phyloP scores from a whole-genome alignment of 768 basidiomycete species.

The Rhodotorula paludigena region DNA sequence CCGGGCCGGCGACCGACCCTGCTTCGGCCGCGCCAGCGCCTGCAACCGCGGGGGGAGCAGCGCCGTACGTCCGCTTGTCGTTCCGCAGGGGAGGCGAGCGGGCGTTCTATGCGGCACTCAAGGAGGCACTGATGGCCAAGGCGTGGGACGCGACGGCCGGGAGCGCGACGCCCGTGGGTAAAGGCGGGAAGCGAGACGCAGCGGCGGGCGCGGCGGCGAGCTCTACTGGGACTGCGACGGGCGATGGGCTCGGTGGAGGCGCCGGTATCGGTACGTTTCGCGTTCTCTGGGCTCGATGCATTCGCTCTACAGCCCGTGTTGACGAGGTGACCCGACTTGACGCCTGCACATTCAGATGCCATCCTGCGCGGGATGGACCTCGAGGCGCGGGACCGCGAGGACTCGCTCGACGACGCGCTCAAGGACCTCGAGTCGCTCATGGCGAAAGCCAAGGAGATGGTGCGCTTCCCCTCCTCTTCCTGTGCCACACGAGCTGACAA shows the following conservation, averaged over 20 bases:
- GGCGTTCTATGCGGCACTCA: slow-evolving; percentile 69
- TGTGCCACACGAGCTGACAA: too few relatives aligned
- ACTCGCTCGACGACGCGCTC: slow-evolving; percentile 68
- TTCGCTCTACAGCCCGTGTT: neutral
- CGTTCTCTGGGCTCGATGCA: slow-evolving; percentile 31
- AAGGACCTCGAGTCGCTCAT: slow-evolving; percentile 84
- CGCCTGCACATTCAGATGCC: slow-evolving; percentile 56
- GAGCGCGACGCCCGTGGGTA: neutral
- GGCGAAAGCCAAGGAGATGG: slow-evolving; percentile 89
- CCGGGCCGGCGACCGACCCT: slow-evolving; percentile 59
- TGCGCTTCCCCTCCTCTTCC: neutral
- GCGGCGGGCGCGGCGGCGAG: neutral
- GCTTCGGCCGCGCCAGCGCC: slow-evolving; percentile 44
- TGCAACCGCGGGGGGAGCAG: slow-evolving; percentile 46
- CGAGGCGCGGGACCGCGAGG: slow-evolving; percentile 60
- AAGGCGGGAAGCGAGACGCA: slow-evolving; percentile 10
- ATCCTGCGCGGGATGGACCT: slow-evolving; percentile 72
- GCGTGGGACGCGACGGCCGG: slow-evolving; percentile 57
- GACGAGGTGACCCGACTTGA: neutral
- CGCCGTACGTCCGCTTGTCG: slow-evolving; percentile 66
- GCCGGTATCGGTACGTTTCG: slow-evolving; percentile 6
- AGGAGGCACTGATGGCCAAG: slow-evolving; percentile 63
- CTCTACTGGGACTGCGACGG: neutral
- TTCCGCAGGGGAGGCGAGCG: slow-evolving; percentile 89
- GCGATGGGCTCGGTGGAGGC: neutral